Conservation (phyloP, 108 stramenopile species). For the Skeletonema menzelii region DNA sequence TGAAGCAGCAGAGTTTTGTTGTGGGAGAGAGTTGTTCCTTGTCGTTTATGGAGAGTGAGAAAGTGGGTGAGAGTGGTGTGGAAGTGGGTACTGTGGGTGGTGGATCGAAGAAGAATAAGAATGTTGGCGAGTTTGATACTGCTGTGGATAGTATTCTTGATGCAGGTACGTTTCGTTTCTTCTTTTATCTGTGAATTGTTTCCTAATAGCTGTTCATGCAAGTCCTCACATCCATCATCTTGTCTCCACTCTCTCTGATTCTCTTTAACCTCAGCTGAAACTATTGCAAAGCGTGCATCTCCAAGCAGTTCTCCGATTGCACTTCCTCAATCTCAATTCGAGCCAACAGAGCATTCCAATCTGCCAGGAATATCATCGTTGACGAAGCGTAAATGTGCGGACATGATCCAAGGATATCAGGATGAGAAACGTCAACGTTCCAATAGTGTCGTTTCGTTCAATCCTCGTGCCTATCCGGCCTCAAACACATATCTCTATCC, state of each 20-base stretch:
- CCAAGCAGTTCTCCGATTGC: conserved; percentile 4
- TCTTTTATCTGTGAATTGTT: background rate
- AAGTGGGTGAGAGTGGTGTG: background rate
- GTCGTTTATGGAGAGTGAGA: background rate
- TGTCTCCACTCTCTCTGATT: background rate
- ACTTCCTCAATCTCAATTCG: background rate
- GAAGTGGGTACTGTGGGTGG: background rate
- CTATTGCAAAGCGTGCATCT: conserved; percentile 24
- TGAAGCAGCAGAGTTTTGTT: background rate
- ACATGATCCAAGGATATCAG: background rate
- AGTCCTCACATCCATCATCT: background rate
- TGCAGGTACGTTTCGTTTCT: conserved; percentile 13
- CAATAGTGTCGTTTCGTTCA: background rate
- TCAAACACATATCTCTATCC: background rate
- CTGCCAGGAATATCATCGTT: background rate
- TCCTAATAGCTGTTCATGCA: background rate
- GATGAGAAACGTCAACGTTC: background rate
- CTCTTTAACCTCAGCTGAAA: conserved; percentile 11
- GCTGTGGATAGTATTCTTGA: conserved; percentile 35
- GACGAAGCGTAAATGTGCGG: background rate
- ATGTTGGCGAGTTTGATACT: background rate
- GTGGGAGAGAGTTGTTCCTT: background rate
- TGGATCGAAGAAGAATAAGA: background rate
- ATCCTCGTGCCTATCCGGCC: background rate
- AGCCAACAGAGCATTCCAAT: background rate